These are phyloP conservation scores for Alternaria rosae DNA, from an alignment of 2,329 filamentous ascomycete species.

Conservation along the genomic window DNA sequence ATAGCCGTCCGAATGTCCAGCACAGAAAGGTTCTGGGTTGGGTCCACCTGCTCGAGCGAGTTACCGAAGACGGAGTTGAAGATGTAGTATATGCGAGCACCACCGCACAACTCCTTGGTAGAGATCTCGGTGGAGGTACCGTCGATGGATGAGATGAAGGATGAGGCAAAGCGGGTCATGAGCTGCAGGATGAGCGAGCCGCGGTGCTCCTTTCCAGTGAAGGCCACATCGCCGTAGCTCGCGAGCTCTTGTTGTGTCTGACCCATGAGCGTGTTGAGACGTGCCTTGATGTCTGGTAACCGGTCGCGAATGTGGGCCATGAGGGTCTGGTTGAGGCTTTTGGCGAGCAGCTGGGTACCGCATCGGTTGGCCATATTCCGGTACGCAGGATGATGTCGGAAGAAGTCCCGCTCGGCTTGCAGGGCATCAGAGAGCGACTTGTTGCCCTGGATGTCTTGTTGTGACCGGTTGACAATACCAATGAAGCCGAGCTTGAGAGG, in stretches of 20 bases:
- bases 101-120: constrained; percentile 95
- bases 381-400: constrained; percentile 96
- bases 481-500: constrained; percentile 97
- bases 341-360: constrained; percentile 92
- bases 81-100: constrained; percentile 96
- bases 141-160: constrained; percentile 98
- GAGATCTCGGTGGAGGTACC: constrained; percentile 98
- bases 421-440: constrained; percentile 94
- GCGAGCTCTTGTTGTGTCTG: constrained; percentile 98
- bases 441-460: constrained; percentile 96
- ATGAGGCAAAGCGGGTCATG: constrained; percentile 97
- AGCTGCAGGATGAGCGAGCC: constrained; percentile 94
- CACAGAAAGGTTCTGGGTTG: constrained; percentile 91
- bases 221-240: constrained; percentile 97
- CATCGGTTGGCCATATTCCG: constrained; percentile 93
- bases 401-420: constrained; percentile 90
- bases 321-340: constrained; percentile 91
- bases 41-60: constrained; percentile 93
- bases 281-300: constrained; percentile 95
- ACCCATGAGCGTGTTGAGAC: constrained; percentile 98
- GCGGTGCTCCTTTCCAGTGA: constrained; percentile 95
- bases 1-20: constrained; percentile 97
- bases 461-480: constrained; percentile 95
- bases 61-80: constrained; percentile 99
- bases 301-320: constrained; percentile 97